Evolutionary conservation across 139 green algal genomes (phyloP), one percentile per base, ranked within the genome.

Genomic region (Coccomyxa sp.): DNA sequence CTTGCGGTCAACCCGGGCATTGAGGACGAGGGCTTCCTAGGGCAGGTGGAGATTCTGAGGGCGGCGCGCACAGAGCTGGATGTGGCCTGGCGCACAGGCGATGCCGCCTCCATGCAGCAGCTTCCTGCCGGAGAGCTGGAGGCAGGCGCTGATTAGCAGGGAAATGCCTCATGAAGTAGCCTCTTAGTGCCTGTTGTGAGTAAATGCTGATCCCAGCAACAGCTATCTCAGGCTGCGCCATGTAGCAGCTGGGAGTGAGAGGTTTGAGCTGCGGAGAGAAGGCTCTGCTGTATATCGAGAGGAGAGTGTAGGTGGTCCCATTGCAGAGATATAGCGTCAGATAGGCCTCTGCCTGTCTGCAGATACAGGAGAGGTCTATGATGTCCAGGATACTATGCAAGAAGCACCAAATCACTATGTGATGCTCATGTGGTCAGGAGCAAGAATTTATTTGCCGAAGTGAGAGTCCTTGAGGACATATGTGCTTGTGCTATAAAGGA

Each of bases 1-100:
- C 10, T 78, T 10, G 78, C 55, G 18, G 78, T 37, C 38, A 82
- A 82, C 38, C 72, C 72, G 31, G 78, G 55, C 14, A 27, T 10
- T 29, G 55, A 78, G 8, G 6, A 55, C 14, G 55, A 78, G 16
- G 54, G 16, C 1, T 76, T 82, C 39, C 14, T 29, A 8, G 55
- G 58, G 12, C n/a, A 27, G 6, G 55, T 78, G 41, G 41, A 37
- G 10, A 35, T 36, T 4, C 29, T 71, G 1, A 31, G 50, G 55
- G 70, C 36, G 44, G 58, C 39, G 27, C 75, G 78, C 29, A 55
- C 78, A 27, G 38, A 10, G 12, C 78, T 82, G 31, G 78, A 82
- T 37, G 58, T 82, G 31, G 78, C 73, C 10, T 82, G 78, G 78
- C 72, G 68, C 34, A 37, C 72, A 37, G 64, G 27, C 36, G 78